A percentile compares a stretch with the other conserved stretches of the same genome.
These are phyloP conservation scores for Fusarium sp. DNA, from an alignment of 2,329 filamentous ascomycete species.

Conservation along the genomic window DNA sequence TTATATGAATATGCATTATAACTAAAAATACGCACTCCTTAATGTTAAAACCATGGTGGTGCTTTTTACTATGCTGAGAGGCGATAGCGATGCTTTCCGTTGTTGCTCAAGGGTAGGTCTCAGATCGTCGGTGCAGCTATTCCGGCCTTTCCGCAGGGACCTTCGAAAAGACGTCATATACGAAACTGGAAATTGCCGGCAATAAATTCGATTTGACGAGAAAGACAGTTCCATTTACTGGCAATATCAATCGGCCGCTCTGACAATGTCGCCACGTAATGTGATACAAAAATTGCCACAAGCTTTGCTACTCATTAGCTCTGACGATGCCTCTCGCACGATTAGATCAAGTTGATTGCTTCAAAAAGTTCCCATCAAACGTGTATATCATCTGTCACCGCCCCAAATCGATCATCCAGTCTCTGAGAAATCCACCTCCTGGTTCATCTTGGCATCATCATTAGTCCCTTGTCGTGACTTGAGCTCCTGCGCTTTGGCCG, in stretches of 20 bases:
- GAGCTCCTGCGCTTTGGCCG: conserved; percentile 4
- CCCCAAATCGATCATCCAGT: not conserved
- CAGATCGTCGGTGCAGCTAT: not conserved
- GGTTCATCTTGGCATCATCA: not conserved
- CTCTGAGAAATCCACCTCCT: not conserved
- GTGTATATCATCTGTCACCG: not conserved
- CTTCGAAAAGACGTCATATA: not conserved
- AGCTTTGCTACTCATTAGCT: not conserved
- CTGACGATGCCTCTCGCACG: no score
- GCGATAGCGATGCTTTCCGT: no score
- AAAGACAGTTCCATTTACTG: no score
- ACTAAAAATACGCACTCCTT: not conserved
- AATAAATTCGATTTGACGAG: not conserved
- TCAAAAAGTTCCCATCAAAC: not conserved
- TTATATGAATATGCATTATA: not conserved
- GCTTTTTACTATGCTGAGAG: not conserved
- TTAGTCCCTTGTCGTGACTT: not conserved
- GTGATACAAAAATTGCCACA: not conserved
- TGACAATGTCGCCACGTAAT: not conserved
- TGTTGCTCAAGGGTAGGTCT: not conserved
- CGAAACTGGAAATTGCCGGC: not conserved
- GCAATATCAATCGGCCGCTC: not conserved
- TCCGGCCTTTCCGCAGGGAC: not conserved
- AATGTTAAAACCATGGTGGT: not conserved
- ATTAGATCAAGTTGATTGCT: not conserved